phyloP scores from a whole-genome alignment of 257 asterid species.

The Fraxinus americana region DNA sequence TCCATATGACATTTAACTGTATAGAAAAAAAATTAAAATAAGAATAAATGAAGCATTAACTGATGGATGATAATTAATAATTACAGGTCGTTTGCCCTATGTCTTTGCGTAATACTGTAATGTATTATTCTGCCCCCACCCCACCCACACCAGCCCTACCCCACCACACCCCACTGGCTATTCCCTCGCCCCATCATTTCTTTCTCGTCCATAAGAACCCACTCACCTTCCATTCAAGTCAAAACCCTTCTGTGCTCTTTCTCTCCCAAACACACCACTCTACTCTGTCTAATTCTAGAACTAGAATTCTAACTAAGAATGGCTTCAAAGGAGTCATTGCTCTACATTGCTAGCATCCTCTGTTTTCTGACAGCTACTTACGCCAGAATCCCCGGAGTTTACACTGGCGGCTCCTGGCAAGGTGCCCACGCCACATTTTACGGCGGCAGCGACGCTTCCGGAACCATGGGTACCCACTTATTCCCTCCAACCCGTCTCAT shows the following conservation, averaged over 20 bases:
- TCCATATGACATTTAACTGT: too few relatives aligned
- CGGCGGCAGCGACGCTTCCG: conserved; percentile 60
- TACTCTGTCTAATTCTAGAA: not conserved
- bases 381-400: conserved; percentile 48
- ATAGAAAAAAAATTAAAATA: not conserved
- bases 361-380: conserved; percentile 24
- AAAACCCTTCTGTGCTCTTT: not conserved
- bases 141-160: not conserved
- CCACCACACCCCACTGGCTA: too few relatives aligned
- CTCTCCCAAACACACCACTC: not conserved
- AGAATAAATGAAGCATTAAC: not conserved
- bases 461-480: conserved; percentile 49
- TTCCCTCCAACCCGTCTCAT: not conserved
- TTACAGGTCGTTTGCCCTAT: not conserved
- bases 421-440: conserved; percentile 58
- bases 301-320: not conserved
- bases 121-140: not conserved
- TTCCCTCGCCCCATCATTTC: not conserved
- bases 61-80: not conserved
- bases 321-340: not conserved
- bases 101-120: not conserved
- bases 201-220: conserved; percentile 32
- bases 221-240: conserved; percentile 24
- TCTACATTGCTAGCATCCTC: conserved; percentile 37
- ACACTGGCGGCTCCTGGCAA: conserved; percentile 47